A percentile compares a stretch with the other conserved stretches of the same genome.
Evolutionary conservation across 768 basidiomycete genomes (phyloP).

Genomic region (Phylloporus arenicola): DNA sequence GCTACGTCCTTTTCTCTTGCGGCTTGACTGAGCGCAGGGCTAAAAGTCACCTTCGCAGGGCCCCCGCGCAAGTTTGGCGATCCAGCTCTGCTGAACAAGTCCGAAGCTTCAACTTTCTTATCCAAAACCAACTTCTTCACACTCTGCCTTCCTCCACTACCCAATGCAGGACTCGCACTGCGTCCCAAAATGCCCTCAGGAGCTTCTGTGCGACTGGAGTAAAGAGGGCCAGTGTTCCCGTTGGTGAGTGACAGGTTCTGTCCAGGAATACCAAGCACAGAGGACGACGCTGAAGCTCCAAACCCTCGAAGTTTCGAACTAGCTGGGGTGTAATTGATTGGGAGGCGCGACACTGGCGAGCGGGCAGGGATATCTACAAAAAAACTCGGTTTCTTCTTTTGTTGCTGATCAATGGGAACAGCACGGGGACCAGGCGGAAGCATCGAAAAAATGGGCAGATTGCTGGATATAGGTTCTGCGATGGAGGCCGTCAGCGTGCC

Average conservation of each 20-base stretch:
- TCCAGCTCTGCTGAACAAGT: conserved; percentile 54
- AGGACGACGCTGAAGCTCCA: conserved; percentile 37
- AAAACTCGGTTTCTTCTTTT: conserved; percentile 73
- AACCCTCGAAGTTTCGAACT: conserved; percentile 70
- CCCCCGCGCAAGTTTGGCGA: conserved; percentile 29
- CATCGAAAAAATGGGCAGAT: conserved; percentile 69
- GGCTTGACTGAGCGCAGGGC: conserved; percentile 67
- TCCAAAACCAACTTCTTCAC: conserved; percentile 92
- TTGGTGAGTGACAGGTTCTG: conserved; percentile 43
- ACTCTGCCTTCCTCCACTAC: conserved; percentile 68
- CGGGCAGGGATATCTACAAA: conserved; percentile 74
- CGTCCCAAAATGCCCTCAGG: conserved; percentile 58
- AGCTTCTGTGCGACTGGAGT: conserved; percentile 45
- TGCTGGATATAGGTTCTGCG: conserved; percentile 73
- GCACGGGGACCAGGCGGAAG: conserved; percentile 67
- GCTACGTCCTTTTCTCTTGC: conserved; percentile 68
- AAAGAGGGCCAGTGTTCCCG: conserved; percentile 52
- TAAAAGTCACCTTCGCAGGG: conserved; percentile 58
- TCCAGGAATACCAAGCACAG: conserved; percentile 28
- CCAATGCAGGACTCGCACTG: conserved; percentile 58
- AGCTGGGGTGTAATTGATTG: conserved; percentile 58
- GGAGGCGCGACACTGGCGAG: conserved; percentile 61
- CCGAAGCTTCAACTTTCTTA: conserved; percentile 72
- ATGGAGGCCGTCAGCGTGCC: conserved; percentile 78
- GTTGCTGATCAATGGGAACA: conserved; percentile 51